Evolutionary conservation across 2,329 filamentous ascomycete species (phyloP), one percentile per base, ranked within the genome.

Genomic region (Fonsecaea erecta): DNA sequence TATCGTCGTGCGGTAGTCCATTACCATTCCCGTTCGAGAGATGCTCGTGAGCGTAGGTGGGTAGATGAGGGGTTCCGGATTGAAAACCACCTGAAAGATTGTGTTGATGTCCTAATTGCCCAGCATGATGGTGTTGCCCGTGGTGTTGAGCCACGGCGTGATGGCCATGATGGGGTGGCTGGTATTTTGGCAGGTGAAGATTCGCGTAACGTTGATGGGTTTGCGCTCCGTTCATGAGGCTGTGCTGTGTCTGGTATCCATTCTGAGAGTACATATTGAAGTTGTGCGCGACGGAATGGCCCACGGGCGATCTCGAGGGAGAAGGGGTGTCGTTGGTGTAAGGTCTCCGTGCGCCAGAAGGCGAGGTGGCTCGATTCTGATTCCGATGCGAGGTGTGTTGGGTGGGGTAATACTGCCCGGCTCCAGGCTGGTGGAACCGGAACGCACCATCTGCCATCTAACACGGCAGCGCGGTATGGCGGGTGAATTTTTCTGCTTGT

Each of bases 1-100:
- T 75, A 34, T 82, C 83, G 66, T 83, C 84, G 69, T 87, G 84
- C n/a, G 81, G 79, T 64, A 81, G 82, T n/a, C 68, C 71, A 52
- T 78, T 78, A 6, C 85, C 82, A 8, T 84, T 85, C 46, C 86
- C 85, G 73, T 88, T 88, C 63, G 86, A 85, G 53, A 88, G 75
- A 71, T 87, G 85, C 62, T 80, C 81, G 53, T 72, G 70, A 12
- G 54, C 64, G 43, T 67, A 70, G 32, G 83, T 81, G 40, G 83
- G 83, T 70, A 88, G 88, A 73, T 88, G 85, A 46, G 86, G 85
- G 40, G 79, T 81, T 21, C 79, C 75, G 67, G 76, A 78, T 60
- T 80, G 76, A 67, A 83, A 74, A 40, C 78, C 77, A 37, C 79
- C 80, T 43, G 77, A 80, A 70, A 82, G 82, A 70, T 78, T 82